Conservation (phyloP, 257 asterid species). For the Vinca minor region DNA sequence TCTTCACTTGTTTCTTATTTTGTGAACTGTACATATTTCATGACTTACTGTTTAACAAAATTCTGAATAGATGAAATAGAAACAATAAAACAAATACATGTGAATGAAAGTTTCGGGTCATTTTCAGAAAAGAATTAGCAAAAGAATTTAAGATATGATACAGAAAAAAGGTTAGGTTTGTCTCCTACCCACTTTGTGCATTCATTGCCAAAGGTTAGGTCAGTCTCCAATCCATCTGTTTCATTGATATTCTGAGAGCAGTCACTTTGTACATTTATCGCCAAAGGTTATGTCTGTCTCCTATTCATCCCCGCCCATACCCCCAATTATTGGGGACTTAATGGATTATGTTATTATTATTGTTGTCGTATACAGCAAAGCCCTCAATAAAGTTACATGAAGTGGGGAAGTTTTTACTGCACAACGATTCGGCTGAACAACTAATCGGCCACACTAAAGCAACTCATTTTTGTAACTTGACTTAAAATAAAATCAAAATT, state of each 20-base stretch:
- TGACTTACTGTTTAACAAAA: slow-evolving; percentile 9
- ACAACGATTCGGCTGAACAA: background rate
- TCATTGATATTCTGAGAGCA: too few species aligned
- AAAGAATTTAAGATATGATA: background rate
- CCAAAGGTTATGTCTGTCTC: too few species aligned
- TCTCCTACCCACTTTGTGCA: too few species aligned
- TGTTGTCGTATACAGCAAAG: too few species aligned
- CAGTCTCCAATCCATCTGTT: too few species aligned
- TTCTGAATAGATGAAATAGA: slow-evolving; percentile 8
- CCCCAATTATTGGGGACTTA: too few species aligned
- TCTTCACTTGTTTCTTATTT: slow-evolving; percentile 54
- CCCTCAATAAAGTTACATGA: background rate
- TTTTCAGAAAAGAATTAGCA: background rate
- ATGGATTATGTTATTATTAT: too few species aligned
- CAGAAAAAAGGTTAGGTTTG: too few species aligned
- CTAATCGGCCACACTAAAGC: background rate
- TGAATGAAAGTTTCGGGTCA: background rate
- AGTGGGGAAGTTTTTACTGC: background rate
- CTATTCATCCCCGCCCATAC: too few species aligned
- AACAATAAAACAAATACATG: background rate
- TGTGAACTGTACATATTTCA: slow-evolving; percentile 49
- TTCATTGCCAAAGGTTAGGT: too few species aligned
- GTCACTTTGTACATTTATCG: too few species aligned
- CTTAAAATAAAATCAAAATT: background rate
- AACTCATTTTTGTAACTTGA: background rate